Percentiles rank a stretch among this genome's conserved stretches.
Evolutionary conservation across 306 rosid genomes (phyloP).

Genomic region (Quillaja saponaria): DNA sequence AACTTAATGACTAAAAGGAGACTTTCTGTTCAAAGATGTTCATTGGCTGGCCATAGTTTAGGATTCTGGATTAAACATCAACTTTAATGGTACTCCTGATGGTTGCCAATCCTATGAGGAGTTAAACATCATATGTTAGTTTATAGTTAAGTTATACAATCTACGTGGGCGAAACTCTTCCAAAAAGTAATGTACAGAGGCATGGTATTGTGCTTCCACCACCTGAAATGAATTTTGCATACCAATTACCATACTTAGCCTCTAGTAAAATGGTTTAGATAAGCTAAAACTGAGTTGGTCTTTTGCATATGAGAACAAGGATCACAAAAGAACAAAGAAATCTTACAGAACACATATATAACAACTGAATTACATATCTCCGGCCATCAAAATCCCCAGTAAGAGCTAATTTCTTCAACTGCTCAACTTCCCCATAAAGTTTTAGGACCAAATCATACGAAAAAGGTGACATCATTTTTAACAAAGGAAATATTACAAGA

Average conservation of each 20-base stretch:
- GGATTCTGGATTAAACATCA: too few relatives aligned
- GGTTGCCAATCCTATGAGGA: too few relatives aligned
- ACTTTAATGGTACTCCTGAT: too few relatives aligned
- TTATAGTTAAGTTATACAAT: too few relatives aligned
- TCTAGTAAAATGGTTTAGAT: constrained; percentile 36
- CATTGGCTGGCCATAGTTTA: too few relatives aligned
- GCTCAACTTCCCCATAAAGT: constrained; percentile 44
- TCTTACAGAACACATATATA: constrained; percentile 50
- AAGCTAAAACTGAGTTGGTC: constrained; percentile 23
- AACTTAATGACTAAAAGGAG: constrained; percentile 7
- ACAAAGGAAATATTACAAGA: constrained; percentile 39
- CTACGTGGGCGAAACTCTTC: background rate
- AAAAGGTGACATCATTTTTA: constrained; percentile 45
- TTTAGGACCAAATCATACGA: constrained; percentile 56
- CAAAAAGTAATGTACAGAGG: constrained; percentile 2
- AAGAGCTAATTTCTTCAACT: constrained; percentile 43
- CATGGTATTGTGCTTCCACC: constrained; percentile 24
- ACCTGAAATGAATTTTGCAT: constrained; percentile 27
- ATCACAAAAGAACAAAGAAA: constrained; percentile 36
- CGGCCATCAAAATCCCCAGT: constrained; percentile 51
- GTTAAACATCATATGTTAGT: too few relatives aligned
- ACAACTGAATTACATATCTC: constrained; percentile 56
- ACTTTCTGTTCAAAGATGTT: too few relatives aligned
- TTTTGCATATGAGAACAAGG: constrained; percentile 40
- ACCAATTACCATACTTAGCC: constrained; percentile 27